Evolutionary conservation across 1,139 yeast genomes (phyloP).

Genomic region (Pichia sp.): DNA sequence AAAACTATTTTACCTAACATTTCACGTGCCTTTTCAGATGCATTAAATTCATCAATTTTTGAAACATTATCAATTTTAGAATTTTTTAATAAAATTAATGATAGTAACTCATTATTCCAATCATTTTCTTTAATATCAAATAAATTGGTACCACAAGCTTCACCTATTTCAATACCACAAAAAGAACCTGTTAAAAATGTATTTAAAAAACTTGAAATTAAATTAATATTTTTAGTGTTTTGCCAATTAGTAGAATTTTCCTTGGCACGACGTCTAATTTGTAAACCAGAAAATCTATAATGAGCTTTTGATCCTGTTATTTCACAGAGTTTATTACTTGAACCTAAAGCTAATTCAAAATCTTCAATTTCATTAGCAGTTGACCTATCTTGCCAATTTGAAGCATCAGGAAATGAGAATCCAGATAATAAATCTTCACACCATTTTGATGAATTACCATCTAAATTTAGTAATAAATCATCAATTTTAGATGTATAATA

Average conservation of each 20-base stretch:
- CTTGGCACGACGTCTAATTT: slow-evolving; percentile 67
- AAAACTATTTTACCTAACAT: slow-evolving; percentile 51
- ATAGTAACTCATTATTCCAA: slow-evolving; percentile 49
- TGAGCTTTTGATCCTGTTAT: slow-evolving; percentile 85
- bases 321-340: slow-evolving; percentile 56
- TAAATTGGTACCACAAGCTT: slow-evolving; percentile 88
- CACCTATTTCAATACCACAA: slow-evolving; percentile 69
- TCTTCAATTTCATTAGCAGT: slow-evolving; percentile 61
- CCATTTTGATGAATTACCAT: slow-evolving; percentile 41
- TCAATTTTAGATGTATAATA: slow-evolving; percentile 59
- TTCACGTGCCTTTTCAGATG: slow-evolving; percentile 35
- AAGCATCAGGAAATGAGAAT: slow-evolving; percentile 61
- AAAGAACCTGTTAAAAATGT: slow-evolving; percentile 61
- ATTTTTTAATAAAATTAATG: slow-evolving; percentile 48
- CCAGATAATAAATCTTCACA: slow-evolving; percentile 31
- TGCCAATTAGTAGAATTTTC: slow-evolving; percentile 39
- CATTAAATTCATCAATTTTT: slow-evolving; percentile 21
- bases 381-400: slow-evolving; percentile 94
- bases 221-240: slow-evolving; percentile 55
- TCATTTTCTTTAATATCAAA: slow-evolving; percentile 55
- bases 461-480: slow-evolving; percentile 33
- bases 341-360: slow-evolving; percentile 60
- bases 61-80: slow-evolving; percentile 29
- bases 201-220: slow-evolving; percentile 76
- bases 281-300: slow-evolving; percentile 85